phyloP scores from a whole-genome alignment of 306 rosid genomes.

The Chamaecrista fasciculata region DNA sequence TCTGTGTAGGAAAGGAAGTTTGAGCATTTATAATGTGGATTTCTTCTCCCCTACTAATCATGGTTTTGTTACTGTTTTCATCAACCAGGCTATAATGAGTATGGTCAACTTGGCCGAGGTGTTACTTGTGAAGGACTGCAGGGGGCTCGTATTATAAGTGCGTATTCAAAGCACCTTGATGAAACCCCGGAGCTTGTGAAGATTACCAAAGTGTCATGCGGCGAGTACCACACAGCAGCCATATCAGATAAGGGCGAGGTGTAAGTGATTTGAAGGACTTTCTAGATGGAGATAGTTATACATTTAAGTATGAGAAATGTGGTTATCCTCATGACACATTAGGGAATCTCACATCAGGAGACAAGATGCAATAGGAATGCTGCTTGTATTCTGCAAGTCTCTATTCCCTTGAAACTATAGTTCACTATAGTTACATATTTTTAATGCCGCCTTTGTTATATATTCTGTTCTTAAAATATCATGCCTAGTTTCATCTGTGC shows the following conservation, averaged over 20 bases:
- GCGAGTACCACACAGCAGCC: slow-evolving; percentile 97
- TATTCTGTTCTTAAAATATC: slow-evolving; percentile 6
- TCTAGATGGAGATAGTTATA: slow-evolving; percentile 62
- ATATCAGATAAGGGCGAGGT: slow-evolving; percentile 89
- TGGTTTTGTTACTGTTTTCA: slow-evolving; percentile 45
- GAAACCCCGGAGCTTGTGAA: slow-evolving; percentile 92
- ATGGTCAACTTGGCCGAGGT: slow-evolving; percentile 98
- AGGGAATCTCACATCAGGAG: slow-evolving; percentile 59
- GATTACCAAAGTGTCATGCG: slow-evolving; percentile 90
- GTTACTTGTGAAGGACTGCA: slow-evolving; percentile 92
- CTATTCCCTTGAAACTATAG: slow-evolving; percentile 39
- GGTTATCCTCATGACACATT: slow-evolving; percentile 65
- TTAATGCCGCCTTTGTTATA: slow-evolving; percentile 17
- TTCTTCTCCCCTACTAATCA: slow-evolving; percentile 32
- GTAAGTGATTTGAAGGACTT: slow-evolving; percentile 82
- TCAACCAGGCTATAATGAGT: slow-evolving; percentile 93
- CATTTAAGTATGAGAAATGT: slow-evolving; percentile 56
- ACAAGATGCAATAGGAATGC: slow-evolving; percentile 56
- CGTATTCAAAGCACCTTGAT: slow-evolving; percentile 87
- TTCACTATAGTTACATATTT: slow-evolving; percentile 21
- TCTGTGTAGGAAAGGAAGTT: slow-evolving; percentile 12
- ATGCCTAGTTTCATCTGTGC: not conserved
- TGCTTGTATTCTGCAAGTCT: slow-evolving; percentile 63
- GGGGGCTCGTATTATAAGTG: slow-evolving; percentile 70
- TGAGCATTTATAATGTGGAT: slow-evolving; percentile 24